Conservation (phyloP, 768 basidiomycete genomes). For the Rubroboletus pulcherrimus region DNA sequence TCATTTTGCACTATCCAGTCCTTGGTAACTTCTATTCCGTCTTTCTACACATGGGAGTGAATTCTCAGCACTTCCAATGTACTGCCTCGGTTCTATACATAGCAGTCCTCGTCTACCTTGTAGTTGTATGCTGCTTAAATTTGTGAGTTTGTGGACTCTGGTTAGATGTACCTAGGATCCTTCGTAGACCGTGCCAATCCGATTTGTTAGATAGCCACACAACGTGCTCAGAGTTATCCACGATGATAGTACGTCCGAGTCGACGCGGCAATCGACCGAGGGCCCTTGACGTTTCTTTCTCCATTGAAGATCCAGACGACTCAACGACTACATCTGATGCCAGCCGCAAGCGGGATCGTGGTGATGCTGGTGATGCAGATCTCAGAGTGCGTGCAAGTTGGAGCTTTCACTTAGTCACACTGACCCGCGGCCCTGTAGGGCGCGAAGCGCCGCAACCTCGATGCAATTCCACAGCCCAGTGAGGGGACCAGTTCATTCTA, state of each 20-base stretch:
- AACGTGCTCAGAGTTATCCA: not conserved
- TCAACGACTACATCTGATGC: conserved; percentile 25
- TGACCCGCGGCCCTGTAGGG: conserved; percentile 5
- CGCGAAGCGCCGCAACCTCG: conserved; percentile 28
- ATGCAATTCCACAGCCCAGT: conserved; percentile 17
- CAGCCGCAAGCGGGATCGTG: conserved; percentile 27
- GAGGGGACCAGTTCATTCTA: not conserved
- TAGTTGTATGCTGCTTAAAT: conserved; percentile 15
- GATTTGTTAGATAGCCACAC: not conserved
- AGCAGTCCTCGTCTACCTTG: conserved; percentile 5
- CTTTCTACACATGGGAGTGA: conserved; percentile 7
- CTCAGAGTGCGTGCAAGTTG: conserved; percentile 13
- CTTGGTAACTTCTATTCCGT: conserved; percentile 9
- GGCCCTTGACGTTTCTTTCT: conserved; percentile 55
- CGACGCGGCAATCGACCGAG: conserved; percentile 40
- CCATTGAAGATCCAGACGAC: conserved; percentile 35
- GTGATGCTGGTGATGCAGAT: conserved; percentile 5
- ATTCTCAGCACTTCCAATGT: conserved; percentile 11
- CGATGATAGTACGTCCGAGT: conserved; percentile 7
- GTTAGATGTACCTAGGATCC: conserved; percentile 9
- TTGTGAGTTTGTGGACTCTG: conserved; percentile 11
- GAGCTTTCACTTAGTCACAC: not conserved
- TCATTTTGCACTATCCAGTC: conserved; percentile 5
- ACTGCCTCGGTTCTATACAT: conserved; percentile 8
- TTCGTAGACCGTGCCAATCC: conserved; percentile 1